Evolutionary conservation across 306 rosid species (phyloP).

Genomic region (Glycine tomentella): DNA sequence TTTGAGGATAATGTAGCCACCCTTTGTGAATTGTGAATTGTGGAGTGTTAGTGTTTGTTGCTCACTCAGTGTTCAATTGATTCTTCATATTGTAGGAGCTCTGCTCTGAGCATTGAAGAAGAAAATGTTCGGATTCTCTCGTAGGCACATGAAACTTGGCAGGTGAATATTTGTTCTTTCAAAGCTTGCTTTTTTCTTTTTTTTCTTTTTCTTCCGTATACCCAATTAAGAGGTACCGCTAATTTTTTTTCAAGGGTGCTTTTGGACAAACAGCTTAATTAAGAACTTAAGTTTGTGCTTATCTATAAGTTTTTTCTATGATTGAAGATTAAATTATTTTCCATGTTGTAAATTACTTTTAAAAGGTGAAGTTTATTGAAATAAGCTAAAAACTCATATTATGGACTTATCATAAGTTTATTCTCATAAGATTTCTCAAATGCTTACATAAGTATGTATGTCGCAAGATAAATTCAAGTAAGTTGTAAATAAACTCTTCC

Average conservation of each 20-base stretch:
- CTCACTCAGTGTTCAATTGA: neutral
- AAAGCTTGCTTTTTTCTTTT: neutral
- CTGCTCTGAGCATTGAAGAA: slow-evolving; percentile 36
- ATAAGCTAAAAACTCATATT: neutral
- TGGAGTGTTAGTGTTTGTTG: slow-evolving; percentile 17
- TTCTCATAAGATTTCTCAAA: neutral
- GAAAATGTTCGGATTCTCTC: slow-evolving; percentile 91
- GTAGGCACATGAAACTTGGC: slow-evolving; percentile 83
- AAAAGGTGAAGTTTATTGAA: neutral
- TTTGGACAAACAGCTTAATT: neutral
- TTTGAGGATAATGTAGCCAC: slow-evolving; percentile 38
- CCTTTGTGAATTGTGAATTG: slow-evolving; percentile 12
- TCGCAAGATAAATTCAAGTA: too few species aligned
- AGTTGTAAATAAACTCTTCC: neutral
- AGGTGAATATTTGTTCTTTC: slow-evolving; percentile 57
- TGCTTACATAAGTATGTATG: too few species aligned
- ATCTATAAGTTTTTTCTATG: neutral
- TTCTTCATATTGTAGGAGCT: neutral
- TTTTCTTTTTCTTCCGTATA: too few species aligned
- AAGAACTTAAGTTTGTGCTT: neutral
- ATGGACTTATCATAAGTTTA: neutral
- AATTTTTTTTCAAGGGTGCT: neutral
- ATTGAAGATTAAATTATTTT: neutral
- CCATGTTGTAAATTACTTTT: neutral
- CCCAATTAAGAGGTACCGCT: neutral